Conservation (phyloP, 805 yeast genomes). For the Schwanniomyces pseudopolymorphus region DNA sequence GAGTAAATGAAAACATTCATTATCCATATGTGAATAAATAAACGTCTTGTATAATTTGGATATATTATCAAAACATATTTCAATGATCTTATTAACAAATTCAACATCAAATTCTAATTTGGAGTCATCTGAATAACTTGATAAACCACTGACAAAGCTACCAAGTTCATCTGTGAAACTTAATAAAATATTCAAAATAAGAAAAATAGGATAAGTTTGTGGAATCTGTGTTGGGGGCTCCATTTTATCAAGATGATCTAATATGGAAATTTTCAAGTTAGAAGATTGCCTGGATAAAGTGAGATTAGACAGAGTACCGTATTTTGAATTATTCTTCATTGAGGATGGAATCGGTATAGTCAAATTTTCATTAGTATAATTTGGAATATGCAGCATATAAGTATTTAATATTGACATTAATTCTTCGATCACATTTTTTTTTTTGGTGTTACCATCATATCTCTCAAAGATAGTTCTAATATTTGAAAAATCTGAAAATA, state of each 20-base stretch:
- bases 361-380: conserved; percentile 17
- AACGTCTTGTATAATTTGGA: conserved; percentile 35
- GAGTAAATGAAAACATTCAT: conserved; percentile 63
- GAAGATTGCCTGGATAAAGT: conserved; percentile 44
- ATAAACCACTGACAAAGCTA: conserved; percentile 45
- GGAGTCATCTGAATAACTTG: conserved; percentile 22
- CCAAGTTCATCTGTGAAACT: conserved; percentile 70
- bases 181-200: conserved; percentile 54
- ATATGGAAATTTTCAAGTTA: conserved; percentile 50
- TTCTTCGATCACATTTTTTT: conserved; percentile 61
- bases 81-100: conserved; percentile 33
- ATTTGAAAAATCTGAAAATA: conserved; percentile 56
- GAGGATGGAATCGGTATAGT: conserved; percentile 12
- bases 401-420: conserved; percentile 37
- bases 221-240: conserved; percentile 71
- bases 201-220: conserved; percentile 54
- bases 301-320: conserved; percentile 11
- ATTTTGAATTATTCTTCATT: conserved; percentile 7
- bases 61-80: conserved; percentile 24
- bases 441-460: conserved; percentile 57
- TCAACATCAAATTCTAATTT: conserved; percentile 34
- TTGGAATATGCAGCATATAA: conserved; percentile 20
- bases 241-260: conserved; percentile 77
- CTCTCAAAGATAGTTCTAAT: conserved; percentile 53
- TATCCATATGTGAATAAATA: conserved; percentile 66